phyloP scores from a whole-genome alignment of 495 filamentous ascomycete species.

The Penicillium odoratum region DNA sequence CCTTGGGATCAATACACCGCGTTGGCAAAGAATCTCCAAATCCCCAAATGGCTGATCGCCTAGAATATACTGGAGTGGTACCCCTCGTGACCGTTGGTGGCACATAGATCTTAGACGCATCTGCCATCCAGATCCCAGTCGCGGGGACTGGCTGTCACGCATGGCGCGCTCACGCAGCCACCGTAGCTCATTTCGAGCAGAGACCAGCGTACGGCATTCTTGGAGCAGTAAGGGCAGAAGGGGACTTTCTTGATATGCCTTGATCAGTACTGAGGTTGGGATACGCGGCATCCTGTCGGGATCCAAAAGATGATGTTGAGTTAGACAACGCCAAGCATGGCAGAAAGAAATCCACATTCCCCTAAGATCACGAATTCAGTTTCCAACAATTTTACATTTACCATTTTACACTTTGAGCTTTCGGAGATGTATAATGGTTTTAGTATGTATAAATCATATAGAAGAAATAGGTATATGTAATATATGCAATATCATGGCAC shows the following conservation, averaged over 20 bases:
- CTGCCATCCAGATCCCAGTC: constrained; percentile 26
- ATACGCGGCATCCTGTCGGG: constrained; percentile 70
- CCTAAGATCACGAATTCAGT: no score
- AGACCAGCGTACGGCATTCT: constrained; percentile 63
- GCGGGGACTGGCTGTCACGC: constrained; percentile 13
- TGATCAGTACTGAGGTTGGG: constrained; percentile 54
- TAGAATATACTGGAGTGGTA: constrained; percentile 86
- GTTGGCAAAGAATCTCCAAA: constrained; percentile 72
- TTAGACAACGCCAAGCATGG: constrained; percentile 4
- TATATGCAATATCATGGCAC: not conserved
- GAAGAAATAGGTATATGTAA: constrained; percentile 1
- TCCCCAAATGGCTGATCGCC: constrained; percentile 86
- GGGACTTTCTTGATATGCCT: constrained; percentile 54
- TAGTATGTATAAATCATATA: not conserved
- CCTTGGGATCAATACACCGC: constrained; percentile 84
- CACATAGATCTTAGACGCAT: constrained; percentile 52
- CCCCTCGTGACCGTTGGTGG: constrained; percentile 57
- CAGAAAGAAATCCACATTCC: not conserved
- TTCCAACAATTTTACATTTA: no score
- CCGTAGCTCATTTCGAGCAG: constrained; percentile 75
- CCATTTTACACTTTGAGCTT: no score
- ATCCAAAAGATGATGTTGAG: not conserved
- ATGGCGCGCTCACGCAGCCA: constrained; percentile 75
- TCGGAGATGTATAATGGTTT: not conserved
- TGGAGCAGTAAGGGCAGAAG: constrained; percentile 68